Conservation (phyloP, 805 yeast genomes). For the Yamadazyma ubonensis region DNA sequence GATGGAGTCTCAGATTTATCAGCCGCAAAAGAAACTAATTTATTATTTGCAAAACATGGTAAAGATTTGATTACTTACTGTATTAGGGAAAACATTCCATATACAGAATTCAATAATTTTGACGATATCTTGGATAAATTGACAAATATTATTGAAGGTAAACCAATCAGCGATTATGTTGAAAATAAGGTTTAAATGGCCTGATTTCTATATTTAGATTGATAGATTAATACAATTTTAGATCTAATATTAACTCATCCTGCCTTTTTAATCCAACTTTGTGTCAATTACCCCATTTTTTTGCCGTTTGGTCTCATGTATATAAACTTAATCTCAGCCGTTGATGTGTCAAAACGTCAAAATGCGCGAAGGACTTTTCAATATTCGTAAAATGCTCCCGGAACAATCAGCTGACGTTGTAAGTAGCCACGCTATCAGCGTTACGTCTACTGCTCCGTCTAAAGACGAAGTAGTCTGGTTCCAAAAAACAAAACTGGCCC, state of each 20-base stretch:
- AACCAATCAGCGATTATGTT: slow-evolving; percentile 22
- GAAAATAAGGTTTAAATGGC: slow-evolving; percentile 18
- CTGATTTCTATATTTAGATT: slow-evolving; percentile 3
- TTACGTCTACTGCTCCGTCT: neutral
- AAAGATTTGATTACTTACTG: slow-evolving; percentile 87
- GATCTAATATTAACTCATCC: neutral
- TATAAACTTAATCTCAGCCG: no score
- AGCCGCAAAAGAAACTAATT: slow-evolving; percentile 93
- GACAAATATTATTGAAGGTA: slow-evolving; percentile 46
- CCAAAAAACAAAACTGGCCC: neutral
- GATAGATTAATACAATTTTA: slow-evolving; percentile 3
- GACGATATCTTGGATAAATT: slow-evolving; percentile 68
- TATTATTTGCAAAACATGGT: slow-evolving; percentile 90
- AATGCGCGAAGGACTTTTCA: no score
- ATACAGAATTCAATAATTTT: slow-evolving; percentile 76
- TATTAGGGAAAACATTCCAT: slow-evolving; percentile 75
- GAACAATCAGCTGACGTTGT: no score
- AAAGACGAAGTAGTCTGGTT: no score
- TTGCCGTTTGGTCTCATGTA: no score
- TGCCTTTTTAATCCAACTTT: neutral
- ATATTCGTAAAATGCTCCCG: no score
- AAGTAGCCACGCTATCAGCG: no score
- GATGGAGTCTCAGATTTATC: slow-evolving; percentile 95
- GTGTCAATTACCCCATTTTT: no score
- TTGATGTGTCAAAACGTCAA: no score